These are phyloP conservation scores for Endotrypanum monterogeii DNA, from an alignment of 208 protist species.

Conservation along the genomic window DNA sequence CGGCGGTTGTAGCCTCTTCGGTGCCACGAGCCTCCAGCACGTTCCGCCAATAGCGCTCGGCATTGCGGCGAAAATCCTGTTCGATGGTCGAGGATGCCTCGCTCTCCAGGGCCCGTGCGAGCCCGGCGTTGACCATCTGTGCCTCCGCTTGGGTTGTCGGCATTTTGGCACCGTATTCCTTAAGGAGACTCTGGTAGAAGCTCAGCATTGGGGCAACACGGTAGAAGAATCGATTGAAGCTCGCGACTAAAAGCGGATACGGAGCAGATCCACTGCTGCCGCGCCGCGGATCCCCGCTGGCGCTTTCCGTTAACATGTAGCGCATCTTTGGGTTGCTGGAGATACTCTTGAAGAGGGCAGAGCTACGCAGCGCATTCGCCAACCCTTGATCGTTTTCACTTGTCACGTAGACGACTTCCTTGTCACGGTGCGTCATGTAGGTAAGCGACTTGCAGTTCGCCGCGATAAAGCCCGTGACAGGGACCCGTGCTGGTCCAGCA, in stretches of 20 bases:
- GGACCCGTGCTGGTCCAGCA: constrained; percentile 58
- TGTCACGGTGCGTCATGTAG: constrained; percentile 61
- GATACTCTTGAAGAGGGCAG: constrained; percentile 60
- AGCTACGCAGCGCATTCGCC: constrained; percentile 37
- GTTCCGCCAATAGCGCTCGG: constrained; percentile 87
- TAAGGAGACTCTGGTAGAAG: constrained; percentile 62
- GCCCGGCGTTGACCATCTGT: constrained; percentile 43
- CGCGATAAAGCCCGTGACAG: constrained; percentile 64
- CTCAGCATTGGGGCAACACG: constrained; percentile 78
- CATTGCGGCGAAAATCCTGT: constrained; percentile 82
- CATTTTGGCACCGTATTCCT: constrained; percentile 42
- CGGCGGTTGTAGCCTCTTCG: constrained; percentile 38
- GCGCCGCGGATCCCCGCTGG: neutral
- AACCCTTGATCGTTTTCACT: constrained; percentile 61
- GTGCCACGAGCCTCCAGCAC: constrained; percentile 68
- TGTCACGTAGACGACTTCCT: constrained; percentile 70
- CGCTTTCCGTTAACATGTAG: constrained; percentile 41
- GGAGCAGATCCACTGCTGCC: neutral
- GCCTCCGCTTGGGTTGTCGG: constrained; percentile 45
- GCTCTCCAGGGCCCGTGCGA: constrained; percentile 53
- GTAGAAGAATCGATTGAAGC: constrained; percentile 85
- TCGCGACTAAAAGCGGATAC: constrained; percentile 44
- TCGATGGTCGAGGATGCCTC: constrained; percentile 74
- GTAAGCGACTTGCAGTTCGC: constrained; percentile 61
- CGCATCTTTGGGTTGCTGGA: constrained; percentile 47